Percentiles rank a stretch among this genome's conserved stretches.
Conservation (phyloP, 2,329 filamentous ascomycete species). For the Triangularia verruculosa region DNA sequence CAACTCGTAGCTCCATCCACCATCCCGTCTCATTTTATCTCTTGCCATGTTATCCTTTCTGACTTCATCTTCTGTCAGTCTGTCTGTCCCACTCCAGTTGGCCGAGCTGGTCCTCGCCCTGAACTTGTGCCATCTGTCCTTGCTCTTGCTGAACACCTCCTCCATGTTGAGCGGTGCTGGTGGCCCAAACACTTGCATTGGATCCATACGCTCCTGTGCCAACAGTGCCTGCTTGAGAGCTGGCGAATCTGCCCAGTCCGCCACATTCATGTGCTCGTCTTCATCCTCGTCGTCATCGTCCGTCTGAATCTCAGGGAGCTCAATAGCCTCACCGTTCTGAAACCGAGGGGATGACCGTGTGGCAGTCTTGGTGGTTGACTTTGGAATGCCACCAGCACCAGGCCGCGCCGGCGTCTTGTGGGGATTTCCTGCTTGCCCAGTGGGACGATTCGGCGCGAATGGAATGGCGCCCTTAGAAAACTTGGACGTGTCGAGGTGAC, state of each 20-base stretch:
- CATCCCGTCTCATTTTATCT: conserved; percentile 75
- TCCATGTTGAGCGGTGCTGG: conserved; percentile 90
- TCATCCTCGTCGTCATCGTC: conserved; percentile 67
- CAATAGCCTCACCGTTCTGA: conserved; percentile 84
- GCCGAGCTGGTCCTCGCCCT: conserved; percentile 88
- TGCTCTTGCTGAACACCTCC: conserved; percentile 89
- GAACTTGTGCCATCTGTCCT: conserved; percentile 83
- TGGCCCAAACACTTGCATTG: conserved; percentile 81
- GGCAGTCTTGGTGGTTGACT: conserved; percentile 59
- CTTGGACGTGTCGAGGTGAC: conserved; percentile 79
- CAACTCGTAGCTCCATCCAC: conserved; percentile 75
- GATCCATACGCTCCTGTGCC: conserved; percentile 81
- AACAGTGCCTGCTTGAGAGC: conserved; percentile 73
- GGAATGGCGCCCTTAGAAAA: conserved; percentile 86
- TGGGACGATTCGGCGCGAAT: conserved; percentile 65
- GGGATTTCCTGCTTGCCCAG: conserved; percentile 46
- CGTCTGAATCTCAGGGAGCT: conserved; percentile 91
- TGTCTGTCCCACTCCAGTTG: conserved; percentile 83
- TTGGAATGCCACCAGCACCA: conserved; percentile 42
- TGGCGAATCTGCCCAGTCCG: conserved; percentile 79
- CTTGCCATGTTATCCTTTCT: conserved; percentile 74
- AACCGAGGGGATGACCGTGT: conserved; percentile 76
- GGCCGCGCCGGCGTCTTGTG: conserved; percentile 70
- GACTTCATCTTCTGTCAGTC: conserved; percentile 84
- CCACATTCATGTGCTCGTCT: conserved; percentile 52